phyloP scores from a whole-genome alignment of 2,329 filamentous ascomycete genomes.

The Didymella sp. region DNA sequence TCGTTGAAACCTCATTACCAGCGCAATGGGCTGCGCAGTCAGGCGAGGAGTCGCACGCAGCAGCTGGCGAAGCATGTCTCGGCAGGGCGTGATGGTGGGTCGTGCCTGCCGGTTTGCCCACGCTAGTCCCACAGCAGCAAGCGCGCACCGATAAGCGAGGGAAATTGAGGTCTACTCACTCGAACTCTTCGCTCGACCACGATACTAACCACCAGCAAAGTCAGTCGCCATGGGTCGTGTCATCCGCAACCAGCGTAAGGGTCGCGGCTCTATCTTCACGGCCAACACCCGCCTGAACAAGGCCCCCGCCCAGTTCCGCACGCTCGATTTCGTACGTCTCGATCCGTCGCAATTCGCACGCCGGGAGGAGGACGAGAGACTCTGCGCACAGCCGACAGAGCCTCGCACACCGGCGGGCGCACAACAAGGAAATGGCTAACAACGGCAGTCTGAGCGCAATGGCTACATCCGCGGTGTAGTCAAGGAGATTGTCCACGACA shows the following conservation, averaged over 20 bases:
- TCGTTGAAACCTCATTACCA: neutral
- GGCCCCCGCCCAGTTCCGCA: slow-evolving; percentile 93
- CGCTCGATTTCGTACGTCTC: slow-evolving; percentile 77
- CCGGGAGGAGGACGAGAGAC: neutral
- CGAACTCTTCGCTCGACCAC: slow-evolving; percentile 18
- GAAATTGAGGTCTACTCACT: slow-evolving; percentile 1
- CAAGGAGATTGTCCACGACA: slow-evolving; percentile 99
- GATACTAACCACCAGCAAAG: slow-evolving; percentile 33
- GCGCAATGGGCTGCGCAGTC: neutral
- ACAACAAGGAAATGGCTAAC: slow-evolving; percentile 43
- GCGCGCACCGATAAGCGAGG: slow-evolving; percentile 10
- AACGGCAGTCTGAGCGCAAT: slow-evolving; percentile 76
- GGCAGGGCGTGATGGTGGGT: neutral
- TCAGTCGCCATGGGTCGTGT: slow-evolving; percentile 66
- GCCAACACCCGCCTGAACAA: slow-evolving; percentile 78
- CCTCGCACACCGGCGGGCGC: neutral
- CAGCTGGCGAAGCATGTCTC: neutral
- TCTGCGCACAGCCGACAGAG: neutral
- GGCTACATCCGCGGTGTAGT: slow-evolving; percentile 97
- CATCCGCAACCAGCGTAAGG: slow-evolving; percentile 75
- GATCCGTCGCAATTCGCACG: neutral
- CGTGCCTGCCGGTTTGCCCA: neutral
- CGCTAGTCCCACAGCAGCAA: slow-evolving; percentile 1
- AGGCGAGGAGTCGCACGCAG: neutral
- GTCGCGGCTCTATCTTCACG: slow-evolving; percentile 80